These are phyloP conservation scores for Dictyostelium intermedium DNA, from an alignment of 78 protist genomes.

Conservation along the genomic window DNA sequence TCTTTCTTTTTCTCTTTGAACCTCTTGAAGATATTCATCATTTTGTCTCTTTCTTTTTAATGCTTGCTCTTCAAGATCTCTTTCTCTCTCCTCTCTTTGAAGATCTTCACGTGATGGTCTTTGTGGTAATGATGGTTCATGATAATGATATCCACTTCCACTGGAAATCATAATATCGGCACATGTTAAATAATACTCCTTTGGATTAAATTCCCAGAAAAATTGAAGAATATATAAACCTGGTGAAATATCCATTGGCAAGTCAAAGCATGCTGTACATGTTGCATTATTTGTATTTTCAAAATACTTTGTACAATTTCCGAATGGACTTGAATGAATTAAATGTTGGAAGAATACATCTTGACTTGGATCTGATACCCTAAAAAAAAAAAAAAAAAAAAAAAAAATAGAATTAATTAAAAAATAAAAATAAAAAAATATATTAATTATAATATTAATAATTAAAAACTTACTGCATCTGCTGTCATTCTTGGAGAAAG, in stretches of 20 bases:
- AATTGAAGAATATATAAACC: conserved; percentile 60
- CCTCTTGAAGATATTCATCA: background rate
- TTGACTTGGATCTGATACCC: conserved; percentile 1
- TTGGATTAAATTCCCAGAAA: conserved; percentile 77
- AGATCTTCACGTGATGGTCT: background rate
- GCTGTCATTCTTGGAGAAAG: conserved; percentile 8
- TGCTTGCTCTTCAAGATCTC: background rate
- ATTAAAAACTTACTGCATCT: background rate
- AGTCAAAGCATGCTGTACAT: conserved; percentile 42
- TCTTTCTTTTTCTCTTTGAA: conserved; percentile 12
- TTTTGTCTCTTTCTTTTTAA: background rate
- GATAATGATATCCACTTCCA: background rate
- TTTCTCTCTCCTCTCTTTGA: background rate
- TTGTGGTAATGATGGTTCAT: background rate
- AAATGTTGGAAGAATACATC: conserved; percentile 26
- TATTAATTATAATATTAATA: background rate
- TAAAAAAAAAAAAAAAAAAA: background rate
- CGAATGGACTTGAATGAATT: conserved; percentile 46
- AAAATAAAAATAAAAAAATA: background rate
- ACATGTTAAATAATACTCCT: conserved; percentile 70
- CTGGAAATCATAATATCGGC: conserved; percentile 27
- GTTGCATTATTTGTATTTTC: conserved; percentile 65
- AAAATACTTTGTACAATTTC: conserved; percentile 55
- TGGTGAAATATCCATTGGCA: conserved; percentile 10
- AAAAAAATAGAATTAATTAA: background rate